Evolutionary conservation across 805 yeast genomes (phyloP).

Genomic region (Metschnikowia matae): DNA sequence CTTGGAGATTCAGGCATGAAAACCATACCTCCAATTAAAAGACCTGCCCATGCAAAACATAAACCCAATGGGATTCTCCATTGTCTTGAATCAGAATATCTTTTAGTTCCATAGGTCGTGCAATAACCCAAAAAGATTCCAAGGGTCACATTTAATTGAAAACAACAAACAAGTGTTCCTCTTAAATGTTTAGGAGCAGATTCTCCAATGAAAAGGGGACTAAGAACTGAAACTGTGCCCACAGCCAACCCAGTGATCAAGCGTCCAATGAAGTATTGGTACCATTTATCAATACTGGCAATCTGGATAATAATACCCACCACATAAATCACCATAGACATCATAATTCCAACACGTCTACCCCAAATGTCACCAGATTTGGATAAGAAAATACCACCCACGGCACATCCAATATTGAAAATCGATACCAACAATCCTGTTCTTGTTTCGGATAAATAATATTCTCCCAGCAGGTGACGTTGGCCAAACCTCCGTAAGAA

Average conservation of each 20-base stretch:
- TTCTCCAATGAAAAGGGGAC: constrained; percentile 65
- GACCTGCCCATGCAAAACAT: constrained; percentile 43
- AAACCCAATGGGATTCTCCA: constrained; percentile 68
- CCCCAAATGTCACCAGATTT: constrained; percentile 58
- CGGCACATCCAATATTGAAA: constrained; percentile 68
- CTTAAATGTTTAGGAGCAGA: constrained; percentile 66
- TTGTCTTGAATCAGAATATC: constrained; percentile 46
- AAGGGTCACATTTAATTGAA: constrained; percentile 64
- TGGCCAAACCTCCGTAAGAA: constrained; percentile 53
- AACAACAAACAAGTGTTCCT: constrained; percentile 67
- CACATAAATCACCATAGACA: constrained; percentile 52
- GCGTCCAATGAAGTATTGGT: constrained; percentile 57
- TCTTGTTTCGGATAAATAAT: constrained; percentile 42
- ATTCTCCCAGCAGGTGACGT: constrained; percentile 34
- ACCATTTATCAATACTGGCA: constrained; percentile 52
- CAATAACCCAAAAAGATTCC: constrained; percentile 73
- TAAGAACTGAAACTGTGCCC: constrained; percentile 66
- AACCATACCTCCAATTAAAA: constrained; percentile 48
- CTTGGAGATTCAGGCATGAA: constrained; percentile 71
- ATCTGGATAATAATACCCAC: constrained; percentile 62
- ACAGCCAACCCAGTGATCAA: constrained; percentile 66
- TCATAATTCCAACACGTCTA: constrained; percentile 53
- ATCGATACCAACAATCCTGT: constrained; percentile 52
- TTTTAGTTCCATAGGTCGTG: constrained; percentile 60
- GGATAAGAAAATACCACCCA: constrained; percentile 62